A percentile compares a stretch with the other conserved stretches of the same genome.
Evolutionary conservation across 371 early-diverging fungal genomes (phyloP).

Genomic region (Mortierella sp.): DNA sequence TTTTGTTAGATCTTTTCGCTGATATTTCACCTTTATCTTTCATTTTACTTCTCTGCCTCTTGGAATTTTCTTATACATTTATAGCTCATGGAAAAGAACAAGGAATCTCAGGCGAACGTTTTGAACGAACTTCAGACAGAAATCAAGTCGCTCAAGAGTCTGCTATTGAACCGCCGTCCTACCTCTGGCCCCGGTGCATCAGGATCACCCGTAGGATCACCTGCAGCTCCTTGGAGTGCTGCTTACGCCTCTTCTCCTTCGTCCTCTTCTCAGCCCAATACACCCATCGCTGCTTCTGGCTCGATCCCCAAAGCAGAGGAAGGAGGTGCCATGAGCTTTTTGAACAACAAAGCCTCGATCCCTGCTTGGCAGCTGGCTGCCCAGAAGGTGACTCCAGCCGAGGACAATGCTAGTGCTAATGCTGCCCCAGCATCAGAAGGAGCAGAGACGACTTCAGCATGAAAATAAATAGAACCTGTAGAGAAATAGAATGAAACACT

Average conservation of each 20-base stretch:
- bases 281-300: slow-evolving; percentile 4
- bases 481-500: background rate
- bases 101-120: slow-evolving; percentile 75
- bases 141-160: slow-evolving; percentile 90
- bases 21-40: too few relatives aligned
- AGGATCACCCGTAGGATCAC: slow-evolving; percentile 22
- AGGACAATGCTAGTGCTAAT: slow-evolving; percentile 2
- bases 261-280: slow-evolving; percentile 17
- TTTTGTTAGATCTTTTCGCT: too few relatives aligned
- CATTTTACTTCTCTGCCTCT: too few relatives aligned
- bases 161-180: slow-evolving; percentile 86
- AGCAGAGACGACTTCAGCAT: slow-evolving; percentile 24
- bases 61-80: background rate
- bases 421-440: slow-evolving; percentile 16
- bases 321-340: slow-evolving; percentile 37
- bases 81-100: slow-evolving; percentile 80
- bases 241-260: slow-evolving; percentile 5
- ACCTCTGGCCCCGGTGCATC: slow-evolving; percentile 33
- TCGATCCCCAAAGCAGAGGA: slow-evolving; percentile 30
- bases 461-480: background rate
- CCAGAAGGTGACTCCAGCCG: slow-evolving; percentile 28
- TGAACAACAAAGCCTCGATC: slow-evolving; percentile 62
- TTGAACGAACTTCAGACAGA: slow-evolving; percentile 91
- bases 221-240: slow-evolving; percentile 31
- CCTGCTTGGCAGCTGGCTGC: slow-evolving; percentile 87